Base-by-base conservation (phyloP, 202 grass and related monocot species). In the Bolboschoenoplectus hybrid region DNA sequence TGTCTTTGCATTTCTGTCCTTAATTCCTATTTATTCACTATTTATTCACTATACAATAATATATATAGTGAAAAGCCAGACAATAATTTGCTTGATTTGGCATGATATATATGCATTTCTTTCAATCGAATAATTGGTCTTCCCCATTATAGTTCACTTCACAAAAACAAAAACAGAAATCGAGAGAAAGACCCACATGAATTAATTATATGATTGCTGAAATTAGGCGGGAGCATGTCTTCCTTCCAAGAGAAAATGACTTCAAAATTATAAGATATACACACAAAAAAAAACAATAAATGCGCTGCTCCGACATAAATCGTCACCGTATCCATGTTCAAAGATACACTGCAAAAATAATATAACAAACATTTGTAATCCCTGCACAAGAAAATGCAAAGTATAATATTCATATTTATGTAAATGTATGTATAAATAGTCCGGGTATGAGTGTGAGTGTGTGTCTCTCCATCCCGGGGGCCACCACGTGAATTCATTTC, bases 401-500 rank as follows among this genome's bases (percentile, higher is more conserved):
- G 9, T 20, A 8, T 14, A 73, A 56, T 16, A 56, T 14, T 56
- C 9, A 26, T 7, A 51, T 51, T 51, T 57, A 14, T 78, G 74
- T 3, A 14, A 7, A 68, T 68, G 26, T 47, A 55, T 76, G 16
- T 57, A 78, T 78, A 57, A 56, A 56, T 56, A 74, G 9, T 74
- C 46, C 20, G 4, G 20, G 46, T 75, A 78, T 58, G 13, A 68
- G 9, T 58, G 6, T 20, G 40, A 38, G 35, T 41, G 26, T 80
- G 49, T 58, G 36, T 85, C 67, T 45, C 11, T 71, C 13, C 79
- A 58, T 20, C 39, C 26, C 64, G 11, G 63, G 83, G 87, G 81
- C 89, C 89, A 80, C 86, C 87, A 87, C 56, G 89, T 88, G 89
- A 91, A 91, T 87, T 84, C 74, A 64, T 84, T 56, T 26, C 26